Percentiles rank a stretch among this genome's conserved stretches.
phyloP scores from a whole-genome alignment of 352 stramenopile species.

The Detonula confervacea region DNA sequence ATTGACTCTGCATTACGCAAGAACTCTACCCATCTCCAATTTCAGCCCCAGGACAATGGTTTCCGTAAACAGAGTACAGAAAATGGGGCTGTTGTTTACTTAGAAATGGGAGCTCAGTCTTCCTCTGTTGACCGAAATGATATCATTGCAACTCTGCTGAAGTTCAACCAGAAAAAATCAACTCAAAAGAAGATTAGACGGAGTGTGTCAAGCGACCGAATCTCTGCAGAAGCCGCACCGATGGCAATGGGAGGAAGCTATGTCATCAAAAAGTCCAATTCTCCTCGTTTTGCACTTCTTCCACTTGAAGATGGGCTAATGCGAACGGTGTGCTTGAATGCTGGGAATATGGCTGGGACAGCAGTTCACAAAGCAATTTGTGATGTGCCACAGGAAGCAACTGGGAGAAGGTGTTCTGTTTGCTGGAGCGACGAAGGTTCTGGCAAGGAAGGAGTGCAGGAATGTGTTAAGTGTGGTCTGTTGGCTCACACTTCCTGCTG shows the following conservation, averaged over 20 bases:
- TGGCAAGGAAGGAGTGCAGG: constrained; percentile 48
- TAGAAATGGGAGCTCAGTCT: constrained; percentile 34
- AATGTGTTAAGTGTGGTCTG: constrained; percentile 68
- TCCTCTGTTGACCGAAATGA: constrained; percentile 30
- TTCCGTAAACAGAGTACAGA: neutral
- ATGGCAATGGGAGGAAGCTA: constrained; percentile 4
- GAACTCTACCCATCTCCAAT: neutral
- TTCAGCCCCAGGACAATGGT: neutral
- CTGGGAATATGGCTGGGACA: constrained; percentile 59
- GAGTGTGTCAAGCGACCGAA: constrained; percentile 13
- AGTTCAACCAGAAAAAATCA: constrained; percentile 53
- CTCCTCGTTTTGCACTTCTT: constrained; percentile 66
- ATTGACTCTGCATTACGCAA: constrained; percentile 51
- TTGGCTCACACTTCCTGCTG: constrained; percentile 63
- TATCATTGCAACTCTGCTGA: constrained; percentile 56
- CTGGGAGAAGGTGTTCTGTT: constrained; percentile 56
- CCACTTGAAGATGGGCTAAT: constrained; percentile 64
- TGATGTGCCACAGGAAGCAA: constrained; percentile 29
- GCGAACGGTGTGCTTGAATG: constrained; percentile 58
- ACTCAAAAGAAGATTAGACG: constrained; percentile 36
- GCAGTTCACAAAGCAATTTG: constrained; percentile 51
- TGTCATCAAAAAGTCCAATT: constrained; percentile 23
- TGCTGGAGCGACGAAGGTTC: constrained; percentile 67
- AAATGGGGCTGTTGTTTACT: constrained; percentile 47
- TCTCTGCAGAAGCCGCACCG: constrained; percentile 15